These are phyloP conservation scores for Aspergillus niger DNA, from an alignment of 2,329 filamentous ascomycete genomes.

Conservation along the genomic window DNA sequence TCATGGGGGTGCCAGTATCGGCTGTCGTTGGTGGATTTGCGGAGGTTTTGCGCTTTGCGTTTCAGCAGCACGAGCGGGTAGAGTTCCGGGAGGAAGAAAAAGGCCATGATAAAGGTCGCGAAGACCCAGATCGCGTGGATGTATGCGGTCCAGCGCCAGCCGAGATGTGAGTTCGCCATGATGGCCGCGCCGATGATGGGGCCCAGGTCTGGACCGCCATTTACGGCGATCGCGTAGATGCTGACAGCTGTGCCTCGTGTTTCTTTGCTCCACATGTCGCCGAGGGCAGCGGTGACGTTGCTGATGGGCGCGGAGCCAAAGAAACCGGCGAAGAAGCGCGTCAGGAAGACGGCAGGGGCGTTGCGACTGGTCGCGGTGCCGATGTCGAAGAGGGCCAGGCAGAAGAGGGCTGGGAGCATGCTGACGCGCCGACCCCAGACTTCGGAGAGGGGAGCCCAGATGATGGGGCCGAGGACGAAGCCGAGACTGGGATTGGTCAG, in stretches of 20 bases:
- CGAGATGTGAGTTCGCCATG: constrained; percentile 27
- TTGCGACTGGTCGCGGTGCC: constrained; percentile 45
- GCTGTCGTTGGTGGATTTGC: constrained; percentile 43
- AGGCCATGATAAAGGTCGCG: constrained; percentile 25
- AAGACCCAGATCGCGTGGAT: constrained; percentile 45
- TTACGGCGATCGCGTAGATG: constrained; percentile 44
- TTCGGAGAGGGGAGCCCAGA: constrained; percentile 48
- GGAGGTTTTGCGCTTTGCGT: constrained; percentile 40
- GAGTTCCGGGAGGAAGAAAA: constrained; percentile 41
- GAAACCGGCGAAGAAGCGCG: constrained; percentile 49
- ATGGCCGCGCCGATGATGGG: constrained; percentile 48
- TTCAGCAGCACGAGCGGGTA: constrained; percentile 45
- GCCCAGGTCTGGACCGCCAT: constrained; percentile 44
- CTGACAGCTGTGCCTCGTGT: constrained; percentile 42
- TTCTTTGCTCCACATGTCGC: constrained; percentile 45
- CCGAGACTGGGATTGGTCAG: constrained; percentile 19
- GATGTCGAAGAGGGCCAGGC: constrained; percentile 52
- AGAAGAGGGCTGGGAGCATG: constrained; percentile 47
- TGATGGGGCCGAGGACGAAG: constrained; percentile 44
- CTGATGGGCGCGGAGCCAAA: constrained; percentile 49
- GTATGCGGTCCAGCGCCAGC: constrained; percentile 42
- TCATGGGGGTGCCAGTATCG: constrained; percentile 51
- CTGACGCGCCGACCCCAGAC: constrained; percentile 48
- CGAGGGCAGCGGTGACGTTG: constrained; percentile 48
- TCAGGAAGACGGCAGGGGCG: constrained; percentile 40